A percentile compares a stretch with the other conserved stretches of the same genome.
Conservation (phyloP, 495 filamentous ascomycete genomes). For the Aspergillus incahuasiensis region DNA sequence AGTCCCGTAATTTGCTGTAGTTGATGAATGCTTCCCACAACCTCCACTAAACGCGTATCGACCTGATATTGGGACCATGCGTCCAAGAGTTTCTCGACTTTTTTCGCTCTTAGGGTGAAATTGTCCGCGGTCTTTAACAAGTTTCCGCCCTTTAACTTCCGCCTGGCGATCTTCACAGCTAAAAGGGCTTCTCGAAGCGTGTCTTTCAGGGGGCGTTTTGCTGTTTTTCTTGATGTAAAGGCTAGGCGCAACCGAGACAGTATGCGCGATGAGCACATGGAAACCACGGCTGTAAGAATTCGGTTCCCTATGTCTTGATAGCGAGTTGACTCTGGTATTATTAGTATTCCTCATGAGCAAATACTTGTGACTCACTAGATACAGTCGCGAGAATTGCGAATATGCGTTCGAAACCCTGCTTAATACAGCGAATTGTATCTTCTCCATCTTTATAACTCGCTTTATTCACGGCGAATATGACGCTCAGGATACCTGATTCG, state of each 20-base stretch:
- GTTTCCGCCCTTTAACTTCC: conserved; percentile 1
- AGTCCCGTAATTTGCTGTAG: conserved; percentile 8
- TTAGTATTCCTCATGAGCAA: background rate
- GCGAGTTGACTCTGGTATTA: background rate
- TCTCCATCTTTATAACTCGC: conserved; percentile 2
- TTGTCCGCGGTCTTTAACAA: background rate
- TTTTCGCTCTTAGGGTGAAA: conserved; percentile 4
- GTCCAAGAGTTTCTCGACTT: conserved; percentile 9
- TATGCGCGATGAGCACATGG: conserved; percentile 15
- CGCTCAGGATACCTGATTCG: background rate
- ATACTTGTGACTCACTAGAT: conserved; percentile 1
- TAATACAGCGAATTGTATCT: background rate
- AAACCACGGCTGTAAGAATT: conserved; percentile 4
- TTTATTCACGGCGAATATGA: conserved; percentile 13
- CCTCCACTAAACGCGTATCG: background rate
- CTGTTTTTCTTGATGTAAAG: background rate
- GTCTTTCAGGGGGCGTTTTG: conserved; percentile 9
- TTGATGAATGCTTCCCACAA: conserved; percentile 10
- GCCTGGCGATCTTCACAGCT: conserved; percentile 1
- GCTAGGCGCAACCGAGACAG: conserved; percentile 7
- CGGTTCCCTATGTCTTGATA: background rate
- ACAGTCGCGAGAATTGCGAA: conserved; percentile 10
- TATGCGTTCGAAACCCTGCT: conserved; percentile 7
- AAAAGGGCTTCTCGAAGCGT: conserved; percentile 5
- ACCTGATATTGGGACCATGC: conserved; percentile 12